Percentiles rank a stretch among this genome's conserved stretches.
phyloP scores from a whole-genome alignment of 371 early-diverging fungal species.

The Massospora cicadina region DNA sequence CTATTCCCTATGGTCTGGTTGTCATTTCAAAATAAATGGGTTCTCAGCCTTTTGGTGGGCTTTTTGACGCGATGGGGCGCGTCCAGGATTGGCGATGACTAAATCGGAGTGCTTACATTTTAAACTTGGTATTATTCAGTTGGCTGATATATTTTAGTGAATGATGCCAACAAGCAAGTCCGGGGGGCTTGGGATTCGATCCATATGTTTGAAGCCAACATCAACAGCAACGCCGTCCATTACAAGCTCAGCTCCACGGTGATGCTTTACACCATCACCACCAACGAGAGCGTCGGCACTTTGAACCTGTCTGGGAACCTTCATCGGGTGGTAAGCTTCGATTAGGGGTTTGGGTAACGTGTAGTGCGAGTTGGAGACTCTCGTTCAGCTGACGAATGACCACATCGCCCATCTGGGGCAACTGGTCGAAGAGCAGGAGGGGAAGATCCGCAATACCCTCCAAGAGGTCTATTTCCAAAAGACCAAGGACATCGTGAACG shows the following conservation, averaged over 20 bases:
- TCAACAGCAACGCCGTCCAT: constrained; percentile 61
- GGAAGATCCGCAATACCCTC: constrained; percentile 81
- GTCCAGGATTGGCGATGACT: too few species aligned
- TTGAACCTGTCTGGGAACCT: constrained; percentile 82
- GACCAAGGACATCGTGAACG: constrained; percentile 89
- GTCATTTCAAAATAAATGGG: too few species aligned
- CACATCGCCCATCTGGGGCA: constrained; percentile 89
- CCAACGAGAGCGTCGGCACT: constrained; percentile 41
- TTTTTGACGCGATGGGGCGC: too few species aligned
- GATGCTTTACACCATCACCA: constrained; percentile 75
- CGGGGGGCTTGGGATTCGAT: constrained; percentile 98
- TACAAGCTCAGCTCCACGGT: constrained; percentile 92
- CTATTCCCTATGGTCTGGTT: too few species aligned
- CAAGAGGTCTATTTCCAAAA: constrained; percentile 96
- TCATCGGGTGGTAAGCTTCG: constrained; percentile 78
- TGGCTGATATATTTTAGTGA: too few species aligned
- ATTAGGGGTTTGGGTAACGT: too few species aligned
- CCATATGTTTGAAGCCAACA: constrained; percentile 82
- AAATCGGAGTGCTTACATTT: too few species aligned
- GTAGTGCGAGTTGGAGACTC: constrained; percentile 60
- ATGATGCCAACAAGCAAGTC: constrained; percentile 39
- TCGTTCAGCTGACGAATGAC: constrained; percentile 48
- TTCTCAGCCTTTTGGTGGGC: too few species aligned
- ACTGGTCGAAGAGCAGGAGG: constrained; percentile 94
- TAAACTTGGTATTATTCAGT: too few species aligned